Conservation (phyloP, 495 filamentous ascomycete genomes). For the Tuber borchii region DNA sequence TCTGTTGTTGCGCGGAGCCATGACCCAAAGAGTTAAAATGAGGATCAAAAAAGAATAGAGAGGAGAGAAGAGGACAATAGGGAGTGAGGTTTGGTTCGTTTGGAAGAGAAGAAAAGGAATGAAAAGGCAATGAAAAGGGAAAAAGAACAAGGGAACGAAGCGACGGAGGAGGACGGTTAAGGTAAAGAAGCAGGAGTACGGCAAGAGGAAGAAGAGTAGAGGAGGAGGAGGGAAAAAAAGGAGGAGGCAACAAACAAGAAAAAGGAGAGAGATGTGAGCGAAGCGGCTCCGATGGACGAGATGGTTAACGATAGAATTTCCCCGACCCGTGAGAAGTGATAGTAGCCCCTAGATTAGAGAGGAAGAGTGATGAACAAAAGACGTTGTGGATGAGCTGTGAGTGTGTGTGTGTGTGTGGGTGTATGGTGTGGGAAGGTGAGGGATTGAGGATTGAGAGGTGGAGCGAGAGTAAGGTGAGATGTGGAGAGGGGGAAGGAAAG, state of each 20-base stretch:
- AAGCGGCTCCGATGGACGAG: slow-evolving; percentile 40
- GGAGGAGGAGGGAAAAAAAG: slow-evolving; percentile 42
- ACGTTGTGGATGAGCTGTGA: slow-evolving; percentile 29
- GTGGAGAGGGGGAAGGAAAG: slow-evolving; percentile 12
- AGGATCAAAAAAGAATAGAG: slow-evolving; percentile 33
- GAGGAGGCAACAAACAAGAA: slow-evolving; percentile 45
- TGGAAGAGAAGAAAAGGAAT: slow-evolving; percentile 19
- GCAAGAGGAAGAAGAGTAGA: slow-evolving; percentile 36
- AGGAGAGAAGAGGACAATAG: slow-evolving; percentile 24
- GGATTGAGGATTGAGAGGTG: slow-evolving; percentile 1
- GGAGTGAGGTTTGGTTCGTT: slow-evolving; percentile 9
- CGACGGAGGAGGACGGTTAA: slow-evolving; percentile 35
- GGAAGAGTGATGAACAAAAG: slow-evolving; percentile 34
- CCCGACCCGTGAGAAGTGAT: slow-evolving; percentile 10
- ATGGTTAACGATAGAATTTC: slow-evolving; percentile 38
- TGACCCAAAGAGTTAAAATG: slow-evolving; percentile 42
- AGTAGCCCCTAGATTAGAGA: slow-evolving; percentile 6
- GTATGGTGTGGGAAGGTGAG: slow-evolving; percentile 21
- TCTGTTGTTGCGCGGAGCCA: slow-evolving; percentile 39
- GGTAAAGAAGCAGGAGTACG: slow-evolving; percentile 32
- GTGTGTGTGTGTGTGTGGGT: slow-evolving; percentile 31
- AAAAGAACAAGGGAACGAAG: slow-evolving; percentile 42
- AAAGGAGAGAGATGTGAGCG: slow-evolving; percentile 36
- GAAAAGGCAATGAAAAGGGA: slow-evolving; percentile 29
- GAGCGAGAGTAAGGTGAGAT: slow-evolving; percentile 3